phyloP scores from a whole-genome alignment of 306 rosid species.

The Begonia fuchsioides region DNA sequence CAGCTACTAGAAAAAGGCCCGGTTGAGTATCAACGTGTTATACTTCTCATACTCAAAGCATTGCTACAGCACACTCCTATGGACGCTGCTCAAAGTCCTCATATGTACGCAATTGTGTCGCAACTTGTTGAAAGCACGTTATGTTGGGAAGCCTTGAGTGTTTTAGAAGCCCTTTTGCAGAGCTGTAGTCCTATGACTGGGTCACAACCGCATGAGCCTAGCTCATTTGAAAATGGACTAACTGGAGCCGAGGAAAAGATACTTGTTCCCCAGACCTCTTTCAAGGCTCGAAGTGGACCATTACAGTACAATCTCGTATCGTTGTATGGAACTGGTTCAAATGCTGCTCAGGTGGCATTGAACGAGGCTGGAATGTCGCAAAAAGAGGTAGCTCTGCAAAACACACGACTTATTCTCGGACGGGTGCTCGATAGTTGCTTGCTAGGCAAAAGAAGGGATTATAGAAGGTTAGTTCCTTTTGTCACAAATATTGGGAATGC shows the following conservation, averaged over 20 bases:
- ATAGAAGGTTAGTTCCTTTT: conserved; percentile 76
- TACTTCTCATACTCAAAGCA: conserved; percentile 88
- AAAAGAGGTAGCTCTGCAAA: conserved; percentile 74
- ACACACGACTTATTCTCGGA: conserved; percentile 78
- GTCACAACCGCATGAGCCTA: conserved; percentile 59
- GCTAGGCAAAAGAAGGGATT: conserved; percentile 79
- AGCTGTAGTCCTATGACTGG: conserved; percentile 87
- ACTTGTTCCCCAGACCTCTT: conserved; percentile 73
- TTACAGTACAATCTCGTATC: conserved; percentile 57
- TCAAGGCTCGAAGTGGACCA: conserved; percentile 95
- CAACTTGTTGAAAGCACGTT: conserved; percentile 94
- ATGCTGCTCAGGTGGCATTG: conserved; percentile 23
- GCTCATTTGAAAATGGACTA: conserved; percentile 61
- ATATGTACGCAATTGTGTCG: conserved; percentile 87
- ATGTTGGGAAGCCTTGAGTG: conserved; percentile 97
- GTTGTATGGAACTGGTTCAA: conserved; percentile 21
- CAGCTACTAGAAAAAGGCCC: conserved; percentile 90
- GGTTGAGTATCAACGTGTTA: conserved; percentile 86
- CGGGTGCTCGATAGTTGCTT: conserved; percentile 76
- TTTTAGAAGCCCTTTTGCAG: conserved; percentile 91
- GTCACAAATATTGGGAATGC: conserved; percentile 71
- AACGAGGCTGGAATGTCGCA: conserved; percentile 50
- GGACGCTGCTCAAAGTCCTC: conserved; percentile 98
- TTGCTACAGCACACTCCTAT: conserved; percentile 95
- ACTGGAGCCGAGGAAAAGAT: conserved; percentile 53